A percentile compares a stretch with the other conserved stretches of the same genome.
Evolutionary conservation across 163 green algal species (phyloP).

Genomic region (Scenedesmus sp.): DNA sequence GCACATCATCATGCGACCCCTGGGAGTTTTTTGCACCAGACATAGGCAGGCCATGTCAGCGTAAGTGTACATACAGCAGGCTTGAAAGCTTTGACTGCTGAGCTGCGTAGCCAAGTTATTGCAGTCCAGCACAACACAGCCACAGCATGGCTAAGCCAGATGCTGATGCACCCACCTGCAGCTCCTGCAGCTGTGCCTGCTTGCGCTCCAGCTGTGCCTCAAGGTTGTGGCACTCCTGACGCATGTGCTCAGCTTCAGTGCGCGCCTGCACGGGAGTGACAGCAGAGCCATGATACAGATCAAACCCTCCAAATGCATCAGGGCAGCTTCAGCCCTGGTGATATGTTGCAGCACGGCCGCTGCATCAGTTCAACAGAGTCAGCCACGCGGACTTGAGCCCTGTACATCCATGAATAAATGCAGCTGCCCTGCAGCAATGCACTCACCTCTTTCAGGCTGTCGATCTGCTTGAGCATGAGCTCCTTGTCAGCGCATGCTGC

Average conservation of each 20-base stretch:
- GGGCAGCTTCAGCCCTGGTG: not conserved
- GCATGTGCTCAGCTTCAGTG: conserved; percentile 64
- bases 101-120: not conserved
- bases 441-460: conserved; percentile 70
- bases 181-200: conserved; percentile 58
- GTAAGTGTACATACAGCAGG: not conserved
- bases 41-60: too few species aligned
- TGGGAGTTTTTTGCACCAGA: not conserved
- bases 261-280: conserved; percentile 14
- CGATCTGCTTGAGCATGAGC: conserved; percentile 68
- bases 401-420: too few species aligned
- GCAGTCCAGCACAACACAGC: not conserved
- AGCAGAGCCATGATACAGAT: not conserved
- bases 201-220: conserved; percentile 28
- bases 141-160: not conserved
- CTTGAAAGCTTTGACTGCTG: not conserved
- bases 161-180: conserved; percentile 55
- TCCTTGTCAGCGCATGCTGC: conserved; percentile 37
- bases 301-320: not conserved
- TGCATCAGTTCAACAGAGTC: not conserved
- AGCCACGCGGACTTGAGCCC: too few species aligned
- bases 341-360: too few species aligned
- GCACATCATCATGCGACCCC: conserved; percentile 68
- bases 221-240: conserved; percentile 60
- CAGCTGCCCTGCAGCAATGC: not conserved